phyloP scores from a whole-genome alignment of 805 yeast genomes.

The Monosporozyma yasuniensis region DNA sequence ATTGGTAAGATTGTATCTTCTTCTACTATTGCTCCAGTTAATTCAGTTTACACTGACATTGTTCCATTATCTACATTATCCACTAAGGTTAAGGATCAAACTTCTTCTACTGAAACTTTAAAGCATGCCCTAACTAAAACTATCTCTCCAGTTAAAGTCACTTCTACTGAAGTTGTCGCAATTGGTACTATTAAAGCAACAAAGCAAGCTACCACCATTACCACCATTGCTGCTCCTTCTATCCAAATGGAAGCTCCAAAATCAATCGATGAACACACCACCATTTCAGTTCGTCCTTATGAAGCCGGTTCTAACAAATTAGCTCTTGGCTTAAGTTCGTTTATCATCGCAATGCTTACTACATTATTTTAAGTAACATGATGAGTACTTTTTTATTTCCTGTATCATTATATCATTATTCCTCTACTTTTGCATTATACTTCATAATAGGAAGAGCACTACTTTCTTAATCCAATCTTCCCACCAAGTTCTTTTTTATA shows the following conservation, averaged over 20 bases:
- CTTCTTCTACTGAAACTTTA: neutral
- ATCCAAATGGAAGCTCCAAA: neutral
- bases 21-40: neutral
- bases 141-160: neutral
- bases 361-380: constrained; percentile 1
- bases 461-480: neutral
- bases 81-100: neutral
- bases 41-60: neutral
- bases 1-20: neutral
- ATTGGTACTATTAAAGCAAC: neutral
- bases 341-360: constrained; percentile 9
- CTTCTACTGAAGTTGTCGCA: neutral
- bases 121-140: neutral
- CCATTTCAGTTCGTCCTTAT: constrained; percentile 4
- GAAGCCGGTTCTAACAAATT: constrained; percentile 13
- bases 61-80: neutral
- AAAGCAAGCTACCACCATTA: neutral
- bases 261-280: neutral
- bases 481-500: neutral
- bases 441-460: neutral
- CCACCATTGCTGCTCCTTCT: neutral
- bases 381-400: neutral
- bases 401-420: neutral
- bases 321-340: constrained; percentile 8
- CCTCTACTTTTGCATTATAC: neutral